A percentile compares a stretch with the other conserved stretches of the same genome.
Conservation (phyloP, 2,329 filamentous ascomycete species). For the Arachnomyces sp. region DNA sequence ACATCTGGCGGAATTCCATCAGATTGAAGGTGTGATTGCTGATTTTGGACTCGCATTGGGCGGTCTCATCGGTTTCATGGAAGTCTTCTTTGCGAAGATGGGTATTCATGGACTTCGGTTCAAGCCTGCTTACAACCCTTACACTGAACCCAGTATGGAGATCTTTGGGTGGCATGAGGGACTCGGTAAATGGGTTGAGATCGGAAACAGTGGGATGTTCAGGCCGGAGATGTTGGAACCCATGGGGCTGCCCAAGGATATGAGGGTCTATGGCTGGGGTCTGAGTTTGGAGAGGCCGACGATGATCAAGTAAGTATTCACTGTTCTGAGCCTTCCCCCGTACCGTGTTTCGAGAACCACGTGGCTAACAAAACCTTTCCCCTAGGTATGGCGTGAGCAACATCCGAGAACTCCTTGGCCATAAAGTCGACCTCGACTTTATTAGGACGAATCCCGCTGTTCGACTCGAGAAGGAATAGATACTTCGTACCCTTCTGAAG, state of each 20-base stretch:
- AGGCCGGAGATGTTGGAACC: slow-evolving; percentile 92
- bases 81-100: slow-evolving; percentile 94
- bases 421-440: slow-evolving; percentile 91
- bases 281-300: slow-evolving; percentile 87
- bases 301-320: slow-evolving; percentile 77
- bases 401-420: slow-evolving; percentile 84
- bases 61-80: slow-evolving; percentile 88
- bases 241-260: slow-evolving; percentile 86
- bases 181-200: slow-evolving; percentile 86
- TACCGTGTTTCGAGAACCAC: neutral
- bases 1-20: slow-evolving; percentile 95
- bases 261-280: slow-evolving; percentile 92
- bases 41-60: slow-evolving; percentile 90
- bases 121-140: slow-evolving; percentile 95
- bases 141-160: slow-evolving; percentile 95
- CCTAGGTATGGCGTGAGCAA: slow-evolving; percentile 66
- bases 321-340: neutral
- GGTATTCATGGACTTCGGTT: slow-evolving; percentile 80
- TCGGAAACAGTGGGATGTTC: slow-evolving; percentile 98
- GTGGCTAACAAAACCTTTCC: slow-evolving; percentile 7
- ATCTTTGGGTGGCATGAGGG: slow-evolving; percentile 94
- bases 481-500: slow-evolving; percentile 1
- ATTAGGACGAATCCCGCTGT: slow-evolving; percentile 89
- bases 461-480: slow-evolving; percentile 73
- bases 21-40: slow-evolving; percentile 96